Conservation (phyloP, 1,139 yeast genomes). For the Sugiyamaella novakii region DNA sequence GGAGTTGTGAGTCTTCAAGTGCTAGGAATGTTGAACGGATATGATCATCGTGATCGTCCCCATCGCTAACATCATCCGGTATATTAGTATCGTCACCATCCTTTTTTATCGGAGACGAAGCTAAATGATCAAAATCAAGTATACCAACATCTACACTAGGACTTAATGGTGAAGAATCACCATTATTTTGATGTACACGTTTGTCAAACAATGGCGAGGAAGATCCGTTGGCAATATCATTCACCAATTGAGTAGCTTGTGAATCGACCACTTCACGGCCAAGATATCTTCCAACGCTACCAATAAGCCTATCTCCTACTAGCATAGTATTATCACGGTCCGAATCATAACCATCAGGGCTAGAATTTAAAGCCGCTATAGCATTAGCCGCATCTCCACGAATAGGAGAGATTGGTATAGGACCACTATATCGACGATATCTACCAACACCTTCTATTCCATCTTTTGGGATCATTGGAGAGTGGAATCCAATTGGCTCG, state of each 20-base stretch:
- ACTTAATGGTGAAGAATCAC: too few species aligned
- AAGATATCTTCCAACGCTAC: not conserved
- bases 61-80: not conserved
- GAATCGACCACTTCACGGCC: constrained; percentile 7
- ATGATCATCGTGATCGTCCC: not conserved
- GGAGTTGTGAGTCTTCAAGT: constrained; percentile 17
- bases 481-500: constrained; percentile 6
- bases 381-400: constrained; percentile 16
- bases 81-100: not conserved
- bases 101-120: constrained; percentile 18
- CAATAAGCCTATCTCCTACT: not conserved
- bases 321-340: not conserved
- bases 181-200: not conserved
- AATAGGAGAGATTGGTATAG: constrained; percentile 12
- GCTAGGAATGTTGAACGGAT: constrained; percentile 1
- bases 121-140: constrained; percentile 18
- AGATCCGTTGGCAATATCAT: not conserved
- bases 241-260: constrained; percentile 17
- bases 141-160: not conserved
- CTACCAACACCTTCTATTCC: constrained; percentile 13
- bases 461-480: constrained; percentile 8
- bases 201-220: constrained; percentile 9
- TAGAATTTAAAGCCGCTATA: constrained; percentile 11
- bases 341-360: constrained; percentile 10
- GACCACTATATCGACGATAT: constrained; percentile 14